Conservation (phyloP, 768 basidiomycete genomes). For the Pleurotus sapidus region DNA sequence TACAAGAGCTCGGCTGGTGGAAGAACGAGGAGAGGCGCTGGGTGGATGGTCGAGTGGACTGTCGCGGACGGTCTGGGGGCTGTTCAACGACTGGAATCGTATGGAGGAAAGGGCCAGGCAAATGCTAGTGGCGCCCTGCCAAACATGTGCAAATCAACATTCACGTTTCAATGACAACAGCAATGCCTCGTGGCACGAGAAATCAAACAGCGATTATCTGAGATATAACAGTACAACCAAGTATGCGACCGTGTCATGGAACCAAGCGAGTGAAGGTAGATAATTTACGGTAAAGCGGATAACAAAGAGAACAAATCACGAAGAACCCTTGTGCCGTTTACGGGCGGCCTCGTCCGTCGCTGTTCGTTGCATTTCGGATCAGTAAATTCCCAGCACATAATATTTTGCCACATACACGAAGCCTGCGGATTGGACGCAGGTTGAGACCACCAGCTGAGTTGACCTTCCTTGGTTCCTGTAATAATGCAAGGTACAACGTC, state of each 20-base stretch:
- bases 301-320: neutral
- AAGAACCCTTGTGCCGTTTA: neutral
- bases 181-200: slow-evolving; percentile 11
- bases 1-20: slow-evolving; percentile 9
- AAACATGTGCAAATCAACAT: slow-evolving; percentile 33
- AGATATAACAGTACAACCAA: neutral
- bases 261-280: neutral
- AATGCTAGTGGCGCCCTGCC: slow-evolving; percentile 24
- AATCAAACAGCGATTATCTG: slow-evolving; percentile 2
- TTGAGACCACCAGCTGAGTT: slow-evolving; percentile 58
- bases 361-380: neutral
- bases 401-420: neutral
- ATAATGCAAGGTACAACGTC: slow-evolving; percentile 35
- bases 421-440: slow-evolving; percentile 19
- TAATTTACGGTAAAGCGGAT: slow-evolving; percentile 1
- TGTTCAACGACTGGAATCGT: slow-evolving; percentile 39
- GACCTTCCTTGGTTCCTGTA: slow-evolving; percentile 55
- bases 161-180: slow-evolving; percentile 16
- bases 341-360: neutral
- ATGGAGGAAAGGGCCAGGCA: slow-evolving; percentile 30
- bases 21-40: slow-evolving; percentile 13
- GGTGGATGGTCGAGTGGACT: slow-evolving; percentile 28
- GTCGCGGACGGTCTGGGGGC: slow-evolving; percentile 36
- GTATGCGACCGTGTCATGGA: neutral
- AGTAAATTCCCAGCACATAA: neutral